Conservation (phyloP, 2,329 filamentous ascomycete species). For the Sarocladium brachiariae region DNA sequence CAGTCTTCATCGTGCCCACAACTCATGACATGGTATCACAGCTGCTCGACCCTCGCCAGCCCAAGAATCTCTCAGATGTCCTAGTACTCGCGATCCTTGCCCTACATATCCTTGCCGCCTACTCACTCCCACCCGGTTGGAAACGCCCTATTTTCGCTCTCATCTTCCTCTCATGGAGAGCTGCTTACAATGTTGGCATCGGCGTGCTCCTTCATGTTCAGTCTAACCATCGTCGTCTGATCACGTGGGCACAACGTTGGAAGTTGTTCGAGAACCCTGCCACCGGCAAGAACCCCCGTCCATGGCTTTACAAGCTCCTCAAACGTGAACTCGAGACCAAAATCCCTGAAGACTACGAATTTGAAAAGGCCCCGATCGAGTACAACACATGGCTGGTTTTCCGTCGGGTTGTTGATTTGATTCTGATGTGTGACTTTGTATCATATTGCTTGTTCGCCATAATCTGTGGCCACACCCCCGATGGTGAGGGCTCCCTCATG, state of each 20-base stretch:
- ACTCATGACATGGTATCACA: slow-evolving; percentile 99
- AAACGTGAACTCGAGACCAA: slow-evolving; percentile 91
- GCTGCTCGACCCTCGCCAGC: slow-evolving; percentile 85
- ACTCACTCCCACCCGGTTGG: slow-evolving; percentile 59
- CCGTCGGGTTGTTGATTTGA: slow-evolving; percentile 88
- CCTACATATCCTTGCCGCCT: slow-evolving; percentile 67
- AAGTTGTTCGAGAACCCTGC: slow-evolving; percentile 79
- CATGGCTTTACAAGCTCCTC: slow-evolving; percentile 74
- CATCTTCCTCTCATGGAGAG: slow-evolving; percentile 87
- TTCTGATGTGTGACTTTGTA: slow-evolving; percentile 97
- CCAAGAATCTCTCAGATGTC: slow-evolving; percentile 87
- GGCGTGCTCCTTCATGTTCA: slow-evolving; percentile 83
- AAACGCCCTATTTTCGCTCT: slow-evolving; percentile 73
- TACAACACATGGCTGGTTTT: slow-evolving; percentile 99
- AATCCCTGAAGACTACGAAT: slow-evolving; percentile 87
- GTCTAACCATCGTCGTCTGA: slow-evolving; percentile 79
- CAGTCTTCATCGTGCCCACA: slow-evolving; percentile 91
- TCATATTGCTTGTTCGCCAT: slow-evolving; percentile 96
- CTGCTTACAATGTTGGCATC: slow-evolving; percentile 89
- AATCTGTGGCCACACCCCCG: slow-evolving; percentile 72
- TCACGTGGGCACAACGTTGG: slow-evolving; percentile 80
- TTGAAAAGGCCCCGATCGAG: slow-evolving; percentile 88
- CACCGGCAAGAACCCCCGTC: slow-evolving; percentile 74
- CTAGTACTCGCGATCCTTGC: slow-evolving; percentile 73
- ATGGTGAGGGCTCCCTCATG: slow-evolving; percentile 62